Evolutionary conservation across 1,284 basidiomycete species (phyloP).

Genomic region (Phylloboletellus chloephorus): DNA sequence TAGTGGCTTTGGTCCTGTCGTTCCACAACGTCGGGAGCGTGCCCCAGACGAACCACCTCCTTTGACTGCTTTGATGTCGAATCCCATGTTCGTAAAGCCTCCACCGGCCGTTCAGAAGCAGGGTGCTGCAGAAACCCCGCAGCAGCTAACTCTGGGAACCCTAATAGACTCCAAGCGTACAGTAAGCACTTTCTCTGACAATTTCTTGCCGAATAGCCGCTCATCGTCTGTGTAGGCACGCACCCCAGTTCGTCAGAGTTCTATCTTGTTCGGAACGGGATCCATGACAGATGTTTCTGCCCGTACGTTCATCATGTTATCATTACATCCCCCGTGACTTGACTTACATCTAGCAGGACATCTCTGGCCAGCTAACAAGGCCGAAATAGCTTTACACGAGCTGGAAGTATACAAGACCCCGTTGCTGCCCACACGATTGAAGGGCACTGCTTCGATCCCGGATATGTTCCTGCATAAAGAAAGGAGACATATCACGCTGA

Average conservation of each 20-base stretch:
- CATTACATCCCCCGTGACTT: conserved; percentile 1
- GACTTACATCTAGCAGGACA: conserved; percentile 26
- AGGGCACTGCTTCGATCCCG: conserved; percentile 45
- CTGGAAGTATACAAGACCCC: conserved; percentile 74
- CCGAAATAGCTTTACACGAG: conserved; percentile 61
- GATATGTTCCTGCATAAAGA: conserved; percentile 63
- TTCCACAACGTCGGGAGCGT: conserved; percentile 36
- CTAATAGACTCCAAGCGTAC: conserved; percentile 52
- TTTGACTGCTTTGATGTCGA: conserved; percentile 49
- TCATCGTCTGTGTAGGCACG: conserved; percentile 33
- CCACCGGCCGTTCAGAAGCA: conserved; percentile 40
- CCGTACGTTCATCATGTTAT: conserved; percentile 19
- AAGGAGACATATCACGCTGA: conserved; percentile 49
- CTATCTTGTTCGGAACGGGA: conserved; percentile 43
- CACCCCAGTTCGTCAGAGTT: conserved; percentile 45
- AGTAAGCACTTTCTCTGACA: conserved; percentile 46
- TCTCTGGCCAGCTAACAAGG: conserved; percentile 41
- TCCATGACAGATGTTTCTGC: conserved; percentile 33
- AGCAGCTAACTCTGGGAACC: conserved; percentile 52
- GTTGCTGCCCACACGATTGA: conserved; percentile 61
- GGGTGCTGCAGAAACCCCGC: conserved; percentile 28
- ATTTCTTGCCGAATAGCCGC: conserved; percentile 1
- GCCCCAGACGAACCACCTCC: conserved; percentile 64
- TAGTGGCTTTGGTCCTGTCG: conserved; percentile 42
- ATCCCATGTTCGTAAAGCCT: conserved; percentile 64